Evolutionary conservation across 2,329 filamentous ascomycete genomes (phyloP), one percentile per base, ranked within the genome.

Genomic region (Calonectria ilicicola): DNA sequence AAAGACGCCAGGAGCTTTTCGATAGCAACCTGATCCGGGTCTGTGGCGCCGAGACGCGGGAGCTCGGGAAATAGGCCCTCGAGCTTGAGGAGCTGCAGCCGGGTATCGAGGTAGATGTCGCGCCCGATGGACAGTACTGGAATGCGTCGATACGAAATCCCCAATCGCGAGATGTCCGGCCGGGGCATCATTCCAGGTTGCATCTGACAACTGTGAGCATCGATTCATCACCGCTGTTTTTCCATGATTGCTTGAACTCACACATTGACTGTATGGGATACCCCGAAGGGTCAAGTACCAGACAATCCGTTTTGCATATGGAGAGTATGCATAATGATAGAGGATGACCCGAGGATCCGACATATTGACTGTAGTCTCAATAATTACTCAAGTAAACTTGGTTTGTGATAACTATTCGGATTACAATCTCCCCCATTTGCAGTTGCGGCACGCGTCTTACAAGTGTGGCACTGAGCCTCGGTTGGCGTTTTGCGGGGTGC

Each of bases 231-330:
- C 21, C 21, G 29, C 17, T 9, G 46, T 17, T n/a, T 9, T 17
- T 15, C 8, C n/a, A 14, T 66, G 15, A 26, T 14, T 5, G 32
- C n/a, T 26, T 10, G 40, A 19, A 86, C 89, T 82, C 85, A 93
- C 91, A 78, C 92, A 94, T 91, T 94, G 88, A 63, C 86, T 87
- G 78, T 92, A 94, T 0, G 89, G 87, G 56, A 95, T 93, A 29
- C 88, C 88, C 49, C 93, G 89, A 4, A 95, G 87, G 46, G 87
- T 86, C 15, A 95, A 85, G 80, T 95, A 95, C 92, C 92, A 94
- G 29, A 89, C 83, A 32, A 94, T 82, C 72, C 92, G 85, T 67
- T 87, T 87, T 9, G 91, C 92, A 78, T 90, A 94, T 0, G 92
- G 92, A 14, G 92, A 94, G 78, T 86, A 87, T 1, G 86, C 80